These are phyloP conservation scores for Taiwanofungus camphoratus DNA, from an alignment of 1,284 basidiomycete genomes.

Conservation along the genomic window DNA sequence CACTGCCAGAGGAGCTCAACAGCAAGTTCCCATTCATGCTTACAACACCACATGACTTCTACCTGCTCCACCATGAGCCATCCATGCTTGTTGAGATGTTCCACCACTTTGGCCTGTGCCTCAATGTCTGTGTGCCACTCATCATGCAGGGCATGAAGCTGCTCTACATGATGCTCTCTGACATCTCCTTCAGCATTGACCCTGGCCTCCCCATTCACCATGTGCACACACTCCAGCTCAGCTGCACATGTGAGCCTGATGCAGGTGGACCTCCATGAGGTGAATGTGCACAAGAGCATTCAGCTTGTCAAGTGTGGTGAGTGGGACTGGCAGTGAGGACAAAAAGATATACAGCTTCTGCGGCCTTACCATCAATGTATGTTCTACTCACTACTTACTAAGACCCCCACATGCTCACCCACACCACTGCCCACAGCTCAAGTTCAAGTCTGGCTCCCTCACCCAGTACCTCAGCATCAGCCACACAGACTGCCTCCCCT, in stretches of 20 bases:
- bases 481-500: constrained; percentile 62
- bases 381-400: constrained; percentile 22
- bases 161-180: constrained; percentile 54
- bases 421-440: constrained; percentile 43
- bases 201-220: constrained; percentile 42
- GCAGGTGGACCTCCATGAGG: constrained; percentile 53
- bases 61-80: constrained; percentile 46
- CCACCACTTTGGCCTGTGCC: constrained; percentile 36
- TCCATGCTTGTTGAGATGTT: constrained; percentile 20
- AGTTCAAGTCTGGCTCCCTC: constrained; percentile 85
- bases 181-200: constrained; percentile 43
- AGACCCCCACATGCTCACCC: constrained; percentile 6
- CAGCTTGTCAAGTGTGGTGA: constrained; percentile 24
- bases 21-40: constrained; percentile 33
- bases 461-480: constrained; percentile 69
- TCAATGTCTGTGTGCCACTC: constrained; percentile 41
- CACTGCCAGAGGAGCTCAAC: constrained; percentile 29
- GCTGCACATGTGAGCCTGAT: constrained; percentile 37
- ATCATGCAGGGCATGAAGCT: constrained; percentile 54
- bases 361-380: constrained; percentile 75
- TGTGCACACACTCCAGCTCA: constrained; percentile 32
- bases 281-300: constrained; percentile 41
- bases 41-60: constrained; percentile 47
- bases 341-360: constrained; percentile 96
- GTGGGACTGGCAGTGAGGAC: constrained; percentile 76